Evolutionary conservation across 495 filamentous ascomycete genomes (phyloP), one percentile per base, ranked within the genome.

Genomic region (Penicillium goetzii): DNA sequence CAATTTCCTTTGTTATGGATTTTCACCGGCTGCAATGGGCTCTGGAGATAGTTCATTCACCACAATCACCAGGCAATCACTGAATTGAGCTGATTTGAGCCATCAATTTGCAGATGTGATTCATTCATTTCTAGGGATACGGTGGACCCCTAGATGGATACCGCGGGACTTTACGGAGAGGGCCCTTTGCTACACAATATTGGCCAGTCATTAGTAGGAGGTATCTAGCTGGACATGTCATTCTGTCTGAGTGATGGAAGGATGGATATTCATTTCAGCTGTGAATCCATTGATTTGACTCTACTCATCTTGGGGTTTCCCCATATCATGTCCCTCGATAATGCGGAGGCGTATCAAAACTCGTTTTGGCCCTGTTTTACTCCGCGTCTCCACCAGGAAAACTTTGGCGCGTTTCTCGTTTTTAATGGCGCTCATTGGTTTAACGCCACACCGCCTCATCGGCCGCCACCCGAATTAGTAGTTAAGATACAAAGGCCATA

Each of bases 151-250:
- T 57, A 47, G 19, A 68, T 72, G 68, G 68, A 68, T 56, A 59
- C 58, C 64, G 57, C 68, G 70, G 70, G 65, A 62, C 60, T 62
- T 68, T 68, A 71, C 70, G 70, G 70, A 71, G 63, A 64, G 51
- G n/a, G 52, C 30, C 43, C 49, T 41, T 57, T 67, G 41, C 30
- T 53, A 38, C 17, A 51, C 19, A 28, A 49, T 17, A 10, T 7
- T 15, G 21, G n/a, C 40, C 41, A 17, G 30, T 6, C 19, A 5
- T 7, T n/a, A 36, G 5, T 26, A 52, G 14, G 7, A 23, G 14
- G 26, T 40, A 7, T 43, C 17, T 2, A 40, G 23, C 21, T 23
- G 21, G 5, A 26, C 2, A 34, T 0, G 28, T 38, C 14, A 4
- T 6, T 36, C 32, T 38, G 15, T 9, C 5, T 38, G 1, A 17